A percentile compares a stretch with the other conserved stretches of the same genome.
Evolutionary conservation across 2,329 filamentous ascomycete genomes (phyloP).

Genomic region (Colletotrichum sublineola): DNA sequence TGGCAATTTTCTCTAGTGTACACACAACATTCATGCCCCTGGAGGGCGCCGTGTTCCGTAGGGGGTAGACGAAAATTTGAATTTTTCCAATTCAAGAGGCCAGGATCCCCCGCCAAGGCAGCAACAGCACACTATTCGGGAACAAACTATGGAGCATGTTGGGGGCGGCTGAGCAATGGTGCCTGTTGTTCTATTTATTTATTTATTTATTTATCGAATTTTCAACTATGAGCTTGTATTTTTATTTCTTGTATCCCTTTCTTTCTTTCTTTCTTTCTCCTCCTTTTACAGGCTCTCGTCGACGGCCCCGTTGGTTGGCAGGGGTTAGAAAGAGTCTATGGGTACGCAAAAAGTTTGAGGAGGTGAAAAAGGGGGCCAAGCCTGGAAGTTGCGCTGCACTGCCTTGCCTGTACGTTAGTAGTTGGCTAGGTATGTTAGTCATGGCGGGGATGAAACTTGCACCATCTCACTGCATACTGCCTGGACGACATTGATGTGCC

Average conservation of each 20-base stretch:
- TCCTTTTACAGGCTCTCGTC: conserved; percentile 23
- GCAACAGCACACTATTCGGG: conserved; percentile 21
- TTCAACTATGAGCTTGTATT: too few species aligned
- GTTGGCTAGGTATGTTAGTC: not conserved
- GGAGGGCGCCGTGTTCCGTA: conserved; percentile 3
- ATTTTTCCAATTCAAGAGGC: not conserved
- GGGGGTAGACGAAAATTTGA: not conserved
- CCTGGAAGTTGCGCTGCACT: conserved; percentile 6
- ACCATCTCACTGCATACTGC: not conserved
- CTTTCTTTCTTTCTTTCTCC: not conserved
- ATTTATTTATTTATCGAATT: too few species aligned
- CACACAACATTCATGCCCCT: conserved; percentile 7
- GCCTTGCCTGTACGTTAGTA: not conserved
- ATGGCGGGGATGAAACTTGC: not conserved
- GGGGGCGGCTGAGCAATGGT: conserved; percentile 18
- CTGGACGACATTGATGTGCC: not conserved
- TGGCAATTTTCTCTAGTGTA: conserved; percentile 16
- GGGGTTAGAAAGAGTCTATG: not conserved
- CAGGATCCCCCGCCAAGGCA: conserved; percentile 8
- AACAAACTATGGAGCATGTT: conserved; percentile 8
- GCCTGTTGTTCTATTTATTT: not conserved
- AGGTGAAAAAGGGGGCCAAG: not conserved
- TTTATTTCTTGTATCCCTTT: too few species aligned
- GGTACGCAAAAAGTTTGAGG: not conserved
- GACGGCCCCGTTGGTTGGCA: conserved; percentile 28